Evolutionary conservation across 208 protist genomes (phyloP), one percentile per base, ranked within the genome.

Genomic region (Ichthyophonus hoferi): DNA sequence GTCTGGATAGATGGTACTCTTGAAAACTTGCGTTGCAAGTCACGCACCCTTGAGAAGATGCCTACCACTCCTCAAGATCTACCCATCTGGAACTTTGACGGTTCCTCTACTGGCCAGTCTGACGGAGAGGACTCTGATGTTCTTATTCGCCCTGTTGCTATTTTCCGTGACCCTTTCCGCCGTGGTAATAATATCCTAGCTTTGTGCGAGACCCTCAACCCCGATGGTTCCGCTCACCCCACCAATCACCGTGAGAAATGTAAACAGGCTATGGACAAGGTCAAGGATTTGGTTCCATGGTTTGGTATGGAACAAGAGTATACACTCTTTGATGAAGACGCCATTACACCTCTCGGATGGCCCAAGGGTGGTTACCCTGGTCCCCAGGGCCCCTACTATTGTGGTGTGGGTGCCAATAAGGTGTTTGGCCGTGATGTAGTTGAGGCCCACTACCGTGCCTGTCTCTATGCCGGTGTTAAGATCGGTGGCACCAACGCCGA

Each of bases 321-420:
- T 92, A 96, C 95, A 1, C 87, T 97, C 33, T 95, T 96, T 88
- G 86, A 91, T 40, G 34, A 40, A 1, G 91, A 94, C 88, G 89
- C 79, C n/a, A 82, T 83, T 42, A 77, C 86, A 50, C 94, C 94
- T 37, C 89, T 93, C 88, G 95, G 96, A 17, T 98, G 95, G 96
- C 96, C 96, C 1, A 88, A 93, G 58, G 91, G 92, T 86, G 97
- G 97, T 3, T 98, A 96, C 90, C 97, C 97, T 24, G 94, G 91
- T 1, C 96, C 97, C 17, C 97, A 99, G 93, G 98, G 98, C 33
- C 96, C 97, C 17, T 99, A 98, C 93, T 99, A 99, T 94, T 99
- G 98, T 93, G 90, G 91, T 81, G 95, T 92, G 7, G 97, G 97
- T 42, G 90, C 94, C 2, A 90, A 93, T 58, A 93, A 94, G 35